Evolutionary conservation across 129 eudicot genomes (phyloP).

Genomic region (Heracleum sosnowskyi): DNA sequence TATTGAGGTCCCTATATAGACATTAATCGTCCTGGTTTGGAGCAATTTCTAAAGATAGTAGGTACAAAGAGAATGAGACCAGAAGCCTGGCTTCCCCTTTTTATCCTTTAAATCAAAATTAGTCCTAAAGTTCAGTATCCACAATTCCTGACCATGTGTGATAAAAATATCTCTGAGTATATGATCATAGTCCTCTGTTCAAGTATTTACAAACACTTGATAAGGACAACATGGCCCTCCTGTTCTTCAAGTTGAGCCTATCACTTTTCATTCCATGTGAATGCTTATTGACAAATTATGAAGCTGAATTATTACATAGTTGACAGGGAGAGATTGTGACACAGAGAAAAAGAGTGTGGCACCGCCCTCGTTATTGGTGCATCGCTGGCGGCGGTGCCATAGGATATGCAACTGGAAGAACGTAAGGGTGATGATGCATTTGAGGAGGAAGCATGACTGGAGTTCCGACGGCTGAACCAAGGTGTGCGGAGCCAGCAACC

Average conservation of each 20-base stretch:
- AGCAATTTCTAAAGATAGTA: background rate
- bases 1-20: background rate
- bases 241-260: conserved; percentile 1
- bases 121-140: conserved; percentile 4
- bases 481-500: conserved; percentile 55
- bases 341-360: background rate
- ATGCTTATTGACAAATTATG: conserved; percentile 9
- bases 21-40: background rate
- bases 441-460: conserved; percentile 87
- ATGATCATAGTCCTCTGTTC: background rate
- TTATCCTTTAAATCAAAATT: background rate
- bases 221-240: conserved; percentile 10
- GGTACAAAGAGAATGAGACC: background rate
- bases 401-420: conserved; percentile 73
- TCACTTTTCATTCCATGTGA: conserved; percentile 10
- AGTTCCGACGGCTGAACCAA: conserved; percentile 90
- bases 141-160: background rate
- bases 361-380: conserved; percentile 36
- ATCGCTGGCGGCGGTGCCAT: conserved; percentile 85
- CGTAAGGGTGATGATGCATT: conserved; percentile 65
- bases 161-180: background rate
- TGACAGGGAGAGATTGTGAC: conserved; percentile 4
- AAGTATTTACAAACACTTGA: conserved; percentile 8
- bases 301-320: conserved; percentile 8
- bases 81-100: background rate